Base-by-base conservation (phyloP, 129 eudicot genomes). In the Flaveria sonorensis region DNA sequence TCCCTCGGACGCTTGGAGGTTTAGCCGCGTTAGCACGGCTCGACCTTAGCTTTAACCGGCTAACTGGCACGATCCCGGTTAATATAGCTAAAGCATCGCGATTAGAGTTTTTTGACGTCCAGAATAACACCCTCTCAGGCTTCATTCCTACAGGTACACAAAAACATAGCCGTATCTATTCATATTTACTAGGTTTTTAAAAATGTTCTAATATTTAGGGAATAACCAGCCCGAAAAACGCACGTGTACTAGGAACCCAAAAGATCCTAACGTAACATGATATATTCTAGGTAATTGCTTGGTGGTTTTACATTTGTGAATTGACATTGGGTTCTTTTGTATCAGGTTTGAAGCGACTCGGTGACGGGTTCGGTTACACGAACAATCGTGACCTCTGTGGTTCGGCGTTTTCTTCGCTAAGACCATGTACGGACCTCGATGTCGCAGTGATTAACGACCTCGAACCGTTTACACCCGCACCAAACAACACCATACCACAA, bases 301-400 rank as follows among this genome's bases (percentile, higher is more conserved):
- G 40, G 40, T 36, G 7, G 6, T 36, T 36, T 36, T 36, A 5
- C 40, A 36, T 36, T 36, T 36, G 40, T 36, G 40, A 36, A 36
- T 6, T 36, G 40, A 36, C 40, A 36, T 36, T 36, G 40, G 40
- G 40, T 43, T 57, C 1, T 60, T 52, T 61, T 2, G 30, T 4
- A 88, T 83, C 71, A 93, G 97, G 70, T 50, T 77, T 93, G 56
- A 87, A 77, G 92, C 86, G 78, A 75, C 30, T 91, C 50, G 75
- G 82, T 28, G 77, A 53, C 66, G 88, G 88, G 52, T 89, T 94
- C 47, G 60, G 65, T 50, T 77, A 61, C 48, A 85, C 79, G 48
- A 87, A 91, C 91, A 94, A 91, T 51, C 86, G 66, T 10, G 90
- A 81, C 46, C 70, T 94, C 73, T 94, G 99, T 73, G 93, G 97